Percentiles rank a stretch among this genome's conserved stretches.
These are phyloP conservation scores for Kwoniella heveanensis DNA, from an alignment of 768 basidiomycete species.

Conservation along the genomic window DNA sequence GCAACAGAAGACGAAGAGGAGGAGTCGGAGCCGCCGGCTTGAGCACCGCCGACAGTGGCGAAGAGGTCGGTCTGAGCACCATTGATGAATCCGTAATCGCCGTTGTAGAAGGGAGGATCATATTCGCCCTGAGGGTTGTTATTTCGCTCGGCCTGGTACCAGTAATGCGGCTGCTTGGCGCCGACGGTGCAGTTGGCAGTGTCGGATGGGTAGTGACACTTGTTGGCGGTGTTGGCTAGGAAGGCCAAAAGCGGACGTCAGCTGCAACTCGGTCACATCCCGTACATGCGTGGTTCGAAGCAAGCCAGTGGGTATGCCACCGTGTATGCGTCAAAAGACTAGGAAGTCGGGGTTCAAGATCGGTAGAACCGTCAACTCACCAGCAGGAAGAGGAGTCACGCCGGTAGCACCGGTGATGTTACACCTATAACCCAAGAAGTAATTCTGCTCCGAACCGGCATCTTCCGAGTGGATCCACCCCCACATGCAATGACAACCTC, in stretches of 20 bases:
- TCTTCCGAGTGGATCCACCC: conserved; percentile 51
- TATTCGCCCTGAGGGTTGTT: conserved; percentile 47
- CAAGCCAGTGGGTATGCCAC: too few species aligned
- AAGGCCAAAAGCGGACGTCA: background rate
- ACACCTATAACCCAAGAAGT: conserved; percentile 48
- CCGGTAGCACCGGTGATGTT: conserved; percentile 48
- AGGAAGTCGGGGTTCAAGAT: too few species aligned
- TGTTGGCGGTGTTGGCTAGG: conserved; percentile 48
- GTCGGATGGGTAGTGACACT: conserved; percentile 49
- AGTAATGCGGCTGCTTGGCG: conserved; percentile 53
- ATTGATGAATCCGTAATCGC: conserved; percentile 51
- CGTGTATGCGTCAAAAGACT: too few species aligned
- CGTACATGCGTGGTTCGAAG: too few species aligned
- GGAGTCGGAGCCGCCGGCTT: background rate
- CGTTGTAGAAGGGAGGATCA: conserved; percentile 55
- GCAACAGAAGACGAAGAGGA: conserved; percentile 1
- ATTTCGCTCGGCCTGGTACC: conserved; percentile 46
- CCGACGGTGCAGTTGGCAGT: conserved; percentile 53
- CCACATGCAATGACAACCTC: conserved; percentile 53
- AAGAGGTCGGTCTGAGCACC: conserved; percentile 56
- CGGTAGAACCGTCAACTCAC: too few species aligned
- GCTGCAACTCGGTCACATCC: too few species aligned
- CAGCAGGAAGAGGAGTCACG: conserved; percentile 36
- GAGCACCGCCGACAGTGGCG: conserved; percentile 23
- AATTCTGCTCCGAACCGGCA: conserved; percentile 47